Conservation (phyloP, 2,329 filamentous ascomycete species). For the Hypoxylon sp. region DNA sequence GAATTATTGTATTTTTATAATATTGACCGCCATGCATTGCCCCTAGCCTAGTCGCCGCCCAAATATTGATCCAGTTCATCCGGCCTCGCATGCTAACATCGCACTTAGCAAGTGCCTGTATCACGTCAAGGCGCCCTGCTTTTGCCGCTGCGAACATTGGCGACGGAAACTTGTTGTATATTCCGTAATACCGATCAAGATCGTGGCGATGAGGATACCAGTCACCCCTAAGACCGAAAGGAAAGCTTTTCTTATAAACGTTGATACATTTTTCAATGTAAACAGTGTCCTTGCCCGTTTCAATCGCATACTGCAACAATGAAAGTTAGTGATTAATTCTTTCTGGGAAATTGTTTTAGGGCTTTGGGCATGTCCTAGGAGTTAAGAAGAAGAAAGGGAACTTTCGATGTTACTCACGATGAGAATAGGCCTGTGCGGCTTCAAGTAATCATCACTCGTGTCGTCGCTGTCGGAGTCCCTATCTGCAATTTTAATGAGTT, state of each 20-base stretch:
- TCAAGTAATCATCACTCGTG: too few relatives aligned
- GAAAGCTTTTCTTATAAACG: conserved; percentile 1
- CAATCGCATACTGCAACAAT: conserved; percentile 1
- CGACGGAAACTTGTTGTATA: neutral
- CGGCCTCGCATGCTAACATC: conserved; percentile 7
- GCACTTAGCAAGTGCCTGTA: conserved; percentile 10
- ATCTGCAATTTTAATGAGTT: neutral
- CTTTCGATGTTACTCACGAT: neutral
- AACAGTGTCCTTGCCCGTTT: conserved; percentile 1
- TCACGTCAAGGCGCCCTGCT: conserved; percentile 19
- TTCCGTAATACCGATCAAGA: neutral
- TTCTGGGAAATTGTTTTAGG: too few relatives aligned
- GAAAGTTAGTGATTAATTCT: too few relatives aligned
- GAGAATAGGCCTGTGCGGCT: neutral
- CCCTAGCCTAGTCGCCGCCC: neutral
- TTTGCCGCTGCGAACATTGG: conserved; percentile 6
- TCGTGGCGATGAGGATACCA: conserved; percentile 5
- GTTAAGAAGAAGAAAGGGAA: too few relatives aligned
- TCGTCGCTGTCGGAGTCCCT: too few relatives aligned
- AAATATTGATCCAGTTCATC: neutral
- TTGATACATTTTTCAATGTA: conserved; percentile 13
- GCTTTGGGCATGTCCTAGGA: too few relatives aligned
- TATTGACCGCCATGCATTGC: too few relatives aligned
- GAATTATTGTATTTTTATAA: too few relatives aligned
- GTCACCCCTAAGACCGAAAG: neutral